Base-by-base conservation (phyloP, 139 green algal species). In the Chlamydomonas applanata region DNA sequence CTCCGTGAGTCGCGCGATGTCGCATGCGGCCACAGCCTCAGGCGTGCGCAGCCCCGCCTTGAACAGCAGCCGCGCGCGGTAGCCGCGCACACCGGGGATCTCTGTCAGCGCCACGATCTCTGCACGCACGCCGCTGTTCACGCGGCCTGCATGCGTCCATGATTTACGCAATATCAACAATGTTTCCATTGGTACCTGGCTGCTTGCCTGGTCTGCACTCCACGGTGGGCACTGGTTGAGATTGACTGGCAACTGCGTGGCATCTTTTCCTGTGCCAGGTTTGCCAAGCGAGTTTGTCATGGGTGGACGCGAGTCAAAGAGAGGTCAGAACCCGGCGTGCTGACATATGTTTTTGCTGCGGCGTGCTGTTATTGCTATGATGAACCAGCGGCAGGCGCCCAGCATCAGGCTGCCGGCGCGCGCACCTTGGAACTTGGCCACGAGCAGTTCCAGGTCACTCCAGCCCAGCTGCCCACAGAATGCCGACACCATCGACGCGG, bases 401-500 rank as follows among this genome's bases (percentile, higher is more conserved):
- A 5, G 25, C 16, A n/a, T 30, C n/a, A n/a, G n/a, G n/a, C n/a
- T n/a, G n/a, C n/a, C n/a, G n/a, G 11, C 34, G 49, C 66, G 14
- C 71, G 27, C 40, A 86, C 85, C 33, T 74, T 93, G 87, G 77
- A 97, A 95, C 67, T 89, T 86, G 24, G 85, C 66, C 14, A 97
- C 82, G 29, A 97, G 79, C 0, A 83, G 54, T 76, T 95, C 87
- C 73, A 97, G 70, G 78, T 92, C 82, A 9, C 46, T 33, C 85
- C 86, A 95, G 52, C 87, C 87, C 77, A 95, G 71, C 67, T 89
- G 84, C 63, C 90, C 88, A 71, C 92, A 97, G 71, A 98, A 97
- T 59, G 85, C 80, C 0, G 87, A 82, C 29, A 93, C 83, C 85
- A 92, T 95, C 73, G 49, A 71, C 0, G 92, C 86, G 66, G 90